These are phyloP conservation scores for Picea sitchensis DNA, from an alignment of 75 land plant species.

Conservation along the genomic window DNA sequence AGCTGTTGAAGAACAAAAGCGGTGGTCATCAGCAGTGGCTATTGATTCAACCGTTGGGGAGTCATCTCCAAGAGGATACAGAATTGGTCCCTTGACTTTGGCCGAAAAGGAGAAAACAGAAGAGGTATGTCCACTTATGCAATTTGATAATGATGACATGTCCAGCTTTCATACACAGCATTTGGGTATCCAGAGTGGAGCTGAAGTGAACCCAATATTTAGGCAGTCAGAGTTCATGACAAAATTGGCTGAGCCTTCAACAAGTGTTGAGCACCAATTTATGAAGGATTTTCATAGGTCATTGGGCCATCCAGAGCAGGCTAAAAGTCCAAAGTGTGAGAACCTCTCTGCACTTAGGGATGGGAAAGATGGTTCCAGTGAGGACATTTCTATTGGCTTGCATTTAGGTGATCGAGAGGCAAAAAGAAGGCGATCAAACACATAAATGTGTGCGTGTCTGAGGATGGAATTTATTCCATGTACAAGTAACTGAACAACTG, in stretches of 20 bases:
- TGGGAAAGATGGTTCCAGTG: constrained; percentile 31
- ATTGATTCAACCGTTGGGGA: constrained; percentile 54
- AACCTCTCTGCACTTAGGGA: constrained; percentile 35
- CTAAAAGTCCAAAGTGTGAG: constrained; percentile 10
- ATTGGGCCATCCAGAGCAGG: constrained; percentile 16
- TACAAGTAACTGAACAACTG: not conserved
- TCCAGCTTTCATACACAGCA: constrained; percentile 32
- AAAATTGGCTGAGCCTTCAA: constrained; percentile 25
- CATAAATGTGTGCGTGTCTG: constrained; percentile 2
- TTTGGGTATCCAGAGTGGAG: constrained; percentile 18
- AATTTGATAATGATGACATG: constrained; percentile 3
- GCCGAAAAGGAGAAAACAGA: constrained; percentile 28
- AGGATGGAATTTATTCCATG: not conserved
- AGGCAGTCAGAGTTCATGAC: constrained; percentile 23
- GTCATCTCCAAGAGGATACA: constrained; percentile 30
- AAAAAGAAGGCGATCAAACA: constrained; percentile 34
- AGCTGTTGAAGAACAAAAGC: constrained; percentile 51
- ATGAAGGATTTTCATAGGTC: constrained; percentile 29
- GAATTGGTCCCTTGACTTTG: constrained; percentile 4
- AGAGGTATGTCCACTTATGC: constrained; percentile 27
- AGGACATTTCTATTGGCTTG: constrained; percentile 53
- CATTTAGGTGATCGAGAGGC: constrained; percentile 48
- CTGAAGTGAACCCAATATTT: constrained; percentile 20
- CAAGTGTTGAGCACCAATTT: constrained; percentile 49
- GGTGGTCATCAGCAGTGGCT: constrained; percentile 31